These are phyloP conservation scores for Lactarius indigo DNA, from an alignment of 768 basidiomycete genomes.

Conservation along the genomic window DNA sequence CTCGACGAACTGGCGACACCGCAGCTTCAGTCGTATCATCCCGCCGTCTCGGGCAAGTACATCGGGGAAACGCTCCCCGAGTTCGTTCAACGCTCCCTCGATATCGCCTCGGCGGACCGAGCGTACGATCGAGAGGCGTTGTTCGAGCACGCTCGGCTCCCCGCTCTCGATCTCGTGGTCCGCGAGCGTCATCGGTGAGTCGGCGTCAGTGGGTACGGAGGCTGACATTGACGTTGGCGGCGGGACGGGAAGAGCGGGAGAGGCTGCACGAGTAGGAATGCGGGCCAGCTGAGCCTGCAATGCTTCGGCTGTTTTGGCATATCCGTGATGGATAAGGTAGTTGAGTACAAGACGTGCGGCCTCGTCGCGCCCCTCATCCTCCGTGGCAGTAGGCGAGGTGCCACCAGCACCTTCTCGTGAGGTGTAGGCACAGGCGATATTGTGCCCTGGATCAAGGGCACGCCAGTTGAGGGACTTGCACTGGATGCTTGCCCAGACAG, in stretches of 20 bases:
- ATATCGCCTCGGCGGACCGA: conserved; percentile 68
- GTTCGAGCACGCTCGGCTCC: conserved; percentile 41
- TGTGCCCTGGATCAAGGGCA: conserved; percentile 28
- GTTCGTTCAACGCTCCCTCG: conserved; percentile 59
- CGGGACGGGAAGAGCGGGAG: conserved; percentile 23
- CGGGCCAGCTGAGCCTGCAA: conserved; percentile 49
- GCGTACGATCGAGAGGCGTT: conserved; percentile 67
- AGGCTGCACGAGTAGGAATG: conserved; percentile 7
- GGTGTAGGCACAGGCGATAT: not conserved
- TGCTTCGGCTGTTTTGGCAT: conserved; percentile 63
- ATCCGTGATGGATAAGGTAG: conserved; percentile 84
- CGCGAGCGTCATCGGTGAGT: conserved; percentile 21
- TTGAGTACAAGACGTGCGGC: conserved; percentile 72
- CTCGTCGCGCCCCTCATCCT: conserved; percentile 29
- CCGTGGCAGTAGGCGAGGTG: conserved; percentile 40
- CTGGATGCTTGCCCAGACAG: conserved; percentile 65
- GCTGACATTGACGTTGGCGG: conserved; percentile 19
- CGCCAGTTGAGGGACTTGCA: conserved; percentile 50
- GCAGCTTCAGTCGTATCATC: conserved; percentile 74
- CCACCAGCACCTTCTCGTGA: conserved; percentile 40
- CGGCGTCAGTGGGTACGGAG: conserved; percentile 23
- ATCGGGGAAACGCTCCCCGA: conserved; percentile 52
- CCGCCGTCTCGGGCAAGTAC: conserved; percentile 67
- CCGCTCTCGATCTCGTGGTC: conserved; percentile 41
- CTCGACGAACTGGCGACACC: conserved; percentile 84